Evolutionary conservation across 108 stramenopile genomes (phyloP), one percentile per base, ranked within the genome.

Genomic region (Discostella stelligeroides): DNA sequence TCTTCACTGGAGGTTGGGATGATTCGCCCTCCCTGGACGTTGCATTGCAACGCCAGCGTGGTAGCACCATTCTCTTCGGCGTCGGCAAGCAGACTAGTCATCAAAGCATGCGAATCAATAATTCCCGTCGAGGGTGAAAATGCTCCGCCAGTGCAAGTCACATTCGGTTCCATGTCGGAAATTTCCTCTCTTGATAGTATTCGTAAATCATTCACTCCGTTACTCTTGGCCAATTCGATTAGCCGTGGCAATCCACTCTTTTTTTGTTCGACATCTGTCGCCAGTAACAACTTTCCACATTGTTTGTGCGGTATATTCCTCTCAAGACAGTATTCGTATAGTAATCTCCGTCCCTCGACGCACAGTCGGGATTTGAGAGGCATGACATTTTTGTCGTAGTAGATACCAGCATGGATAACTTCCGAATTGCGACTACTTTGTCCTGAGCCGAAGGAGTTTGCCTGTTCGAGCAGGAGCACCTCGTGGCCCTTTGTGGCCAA

Each of bases 401-500:
- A 95, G 13, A 95, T 75, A 4, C 94, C 94, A 30, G 89, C 89
- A 67, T 95, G 94, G 43, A 95, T 90, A n/a, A 95, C 94, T 68
- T 95, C 86, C 0, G 86, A 88, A 60, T 95, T 95, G 18, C 94
- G 83, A 23, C 88, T 87, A 12, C 88, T 89, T 11, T 86, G 90
- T 77, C 79, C 82, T 0, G 73, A 50, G 10, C 85, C 86, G 43
- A 92, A 83, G 25, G 80, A 21, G 11, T 58, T 20, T 10, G 73
- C 77, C 67, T 80, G 75, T 49, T 95, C 94, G 9, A 95, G 42
- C n/a, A 95, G 40, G 9, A 95, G 29, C 5, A 91, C 84, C 72
- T 95, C 94, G 42, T 83, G 84, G 23, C 85, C 86, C 8, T 57
- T 28, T 42, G 65, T 54, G 39, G 91, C 79, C 49, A 95, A 69